A percentile compares a stretch with the other conserved stretches of the same genome.
These are phyloP conservation scores for Acorus gramineus DNA, from an alignment of 106 monocot species.

Conservation along the genomic window DNA sequence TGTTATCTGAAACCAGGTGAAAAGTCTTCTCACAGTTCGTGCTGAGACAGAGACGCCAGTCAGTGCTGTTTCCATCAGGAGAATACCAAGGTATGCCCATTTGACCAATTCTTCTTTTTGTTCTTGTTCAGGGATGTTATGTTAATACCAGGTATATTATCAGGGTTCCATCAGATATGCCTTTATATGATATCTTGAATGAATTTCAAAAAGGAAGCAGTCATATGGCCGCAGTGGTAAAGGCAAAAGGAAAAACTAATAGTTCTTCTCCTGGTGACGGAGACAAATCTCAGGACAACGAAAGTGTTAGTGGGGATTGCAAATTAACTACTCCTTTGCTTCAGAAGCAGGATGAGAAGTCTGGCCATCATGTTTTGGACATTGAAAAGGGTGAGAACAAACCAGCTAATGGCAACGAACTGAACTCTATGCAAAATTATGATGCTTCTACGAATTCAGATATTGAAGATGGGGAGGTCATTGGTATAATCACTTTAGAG, in stretches of 20 bases:
- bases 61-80: slow-evolving; percentile 94
- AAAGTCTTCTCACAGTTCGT: slow-evolving; percentile 97
- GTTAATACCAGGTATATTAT: slow-evolving; percentile 13
- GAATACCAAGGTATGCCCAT: slow-evolving; percentile 69
- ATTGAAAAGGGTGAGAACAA: slow-evolving; percentile 41
- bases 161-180: slow-evolving; percentile 99
- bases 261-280: slow-evolving; percentile 9
- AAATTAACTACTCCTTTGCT: slow-evolving; percentile 38
- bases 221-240: slow-evolving; percentile 99
- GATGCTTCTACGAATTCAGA: slow-evolving; percentile 36
- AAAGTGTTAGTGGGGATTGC: slow-evolving; percentile 23
- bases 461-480: slow-evolving; percentile 87
- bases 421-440: slow-evolving; percentile 14
- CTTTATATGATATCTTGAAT: slow-evolving; percentile 96
- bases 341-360: slow-evolving; percentile 25
- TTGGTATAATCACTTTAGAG: slow-evolving; percentile 98
- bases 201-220: slow-evolving; percentile 99
- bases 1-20: slow-evolving; percentile 42
- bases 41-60: slow-evolving; percentile 98
- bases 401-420: slow-evolving; percentile 20
- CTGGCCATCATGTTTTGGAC: slow-evolving; percentile 43
- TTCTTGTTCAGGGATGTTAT: slow-evolving; percentile 2
- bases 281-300: slow-evolving; percentile 23
- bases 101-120: not conserved
- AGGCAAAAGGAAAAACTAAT: slow-evolving; percentile 40